Evolutionary conservation across 1,139 yeast species (phyloP), one percentile per base, ranked within the genome.

Genomic region (Magnusiomyces paraingens): DNA sequence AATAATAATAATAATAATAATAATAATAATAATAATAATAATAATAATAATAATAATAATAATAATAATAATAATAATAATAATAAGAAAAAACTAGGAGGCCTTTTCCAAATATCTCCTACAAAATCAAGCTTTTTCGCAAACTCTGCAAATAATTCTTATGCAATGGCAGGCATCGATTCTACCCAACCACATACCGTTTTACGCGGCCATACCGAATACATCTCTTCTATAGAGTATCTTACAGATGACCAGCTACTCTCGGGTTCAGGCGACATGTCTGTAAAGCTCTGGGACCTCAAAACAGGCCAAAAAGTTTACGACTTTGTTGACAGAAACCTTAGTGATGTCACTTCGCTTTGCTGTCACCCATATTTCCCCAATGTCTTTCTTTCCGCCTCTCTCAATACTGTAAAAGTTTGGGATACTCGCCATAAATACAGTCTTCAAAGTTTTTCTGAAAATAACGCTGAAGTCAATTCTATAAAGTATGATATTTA

Each of bases 221-320:
- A 90, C 64, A 80, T 91, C 10, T 83, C 94, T 0, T 89, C 83
- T 60, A 77, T 89, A 58, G 83, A 81, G 50, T 91, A 88, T 62
- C 60, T 86, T 22, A 75, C 77, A 56, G 77, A 80, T 54, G 70
- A 75, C 8, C 74, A 75, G n/a, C 66, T 88, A 0, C 64, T 88
- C 15, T 86, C 95, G 0, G 79, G 84, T 1, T 83, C 93, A 50
- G 96, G 96, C 3, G 97, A 91, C 67, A 82, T 84, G 84, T 81
- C 94, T 1, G 80, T 90, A 62, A 77, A 80, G 2, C 68, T 83
- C 55, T 91, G 97, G 97, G 96, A 91, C 66, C 74, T 88, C 32
- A 73, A 76, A 32, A 80, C 79, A 58, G 84, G 87, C 0, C 72
- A 72, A 29, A 75, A 78, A 59, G 69, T 78, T 1, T 71, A 80